Evolutionary conservation across 305 asterid genomes (phyloP).

Genomic region (Rubia tinctorum): DNA sequence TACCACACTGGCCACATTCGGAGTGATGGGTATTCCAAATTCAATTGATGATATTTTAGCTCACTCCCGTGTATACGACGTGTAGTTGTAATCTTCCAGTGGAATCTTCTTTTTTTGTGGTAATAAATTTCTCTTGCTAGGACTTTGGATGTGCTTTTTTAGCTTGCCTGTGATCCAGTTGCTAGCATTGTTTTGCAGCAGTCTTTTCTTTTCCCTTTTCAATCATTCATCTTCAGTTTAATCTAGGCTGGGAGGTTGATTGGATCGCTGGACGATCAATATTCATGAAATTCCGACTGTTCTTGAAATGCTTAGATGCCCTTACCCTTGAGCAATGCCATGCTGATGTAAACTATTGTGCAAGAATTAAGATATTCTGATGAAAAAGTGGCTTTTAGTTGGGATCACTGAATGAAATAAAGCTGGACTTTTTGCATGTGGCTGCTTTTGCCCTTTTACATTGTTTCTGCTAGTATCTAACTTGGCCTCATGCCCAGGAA

Average conservation of each 20-base stretch:
- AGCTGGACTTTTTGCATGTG: conserved; percentile 29
- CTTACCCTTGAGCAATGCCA: neutral
- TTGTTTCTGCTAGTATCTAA: conserved; percentile 21
- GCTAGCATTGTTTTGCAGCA: neutral
- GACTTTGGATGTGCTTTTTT: neutral
- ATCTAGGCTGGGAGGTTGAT: too few species aligned
- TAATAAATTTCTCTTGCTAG: neutral
- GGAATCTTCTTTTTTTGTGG: neutral
- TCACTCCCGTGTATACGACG: neutral
- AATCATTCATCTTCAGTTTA: neutral
- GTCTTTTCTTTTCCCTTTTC: neutral
- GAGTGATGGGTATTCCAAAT: neutral
- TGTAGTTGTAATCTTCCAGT: neutral
- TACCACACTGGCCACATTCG: neutral
- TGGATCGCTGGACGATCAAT: neutral
- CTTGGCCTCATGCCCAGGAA: conserved; percentile 24
- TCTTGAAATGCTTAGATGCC: neutral
- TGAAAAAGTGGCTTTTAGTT: conserved; percentile 23
- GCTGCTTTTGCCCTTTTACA: conserved; percentile 36
- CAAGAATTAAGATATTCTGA: neutral
- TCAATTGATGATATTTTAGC: neutral
- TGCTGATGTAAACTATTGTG: neutral
- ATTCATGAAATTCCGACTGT: conserved; percentile 1
- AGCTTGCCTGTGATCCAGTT: conserved; percentile 5
- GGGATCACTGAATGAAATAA: conserved; percentile 14